Evolutionary conservation across 768 basidiomycete genomes (phyloP).

Genomic region (Sarcomyxa edulis): DNA sequence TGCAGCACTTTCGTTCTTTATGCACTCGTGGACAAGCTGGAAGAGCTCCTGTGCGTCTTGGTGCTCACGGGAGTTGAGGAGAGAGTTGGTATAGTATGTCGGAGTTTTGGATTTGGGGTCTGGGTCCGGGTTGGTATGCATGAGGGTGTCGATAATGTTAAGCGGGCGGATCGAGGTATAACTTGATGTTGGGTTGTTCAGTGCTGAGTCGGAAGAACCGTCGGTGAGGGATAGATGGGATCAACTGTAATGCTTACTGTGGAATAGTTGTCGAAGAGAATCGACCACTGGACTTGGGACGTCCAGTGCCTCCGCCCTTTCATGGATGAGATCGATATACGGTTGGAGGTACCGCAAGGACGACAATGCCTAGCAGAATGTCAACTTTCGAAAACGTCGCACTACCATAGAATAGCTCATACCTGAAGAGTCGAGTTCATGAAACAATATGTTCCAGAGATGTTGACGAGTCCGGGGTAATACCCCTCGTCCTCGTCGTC

Average conservation of each 20-base stretch:
- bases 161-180: conserved; percentile 66
- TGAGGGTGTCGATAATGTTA: conserved; percentile 66
- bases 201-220: conserved; percentile 31
- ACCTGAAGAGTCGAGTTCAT: conserved; percentile 96
- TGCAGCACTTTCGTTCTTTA: conserved; percentile 77
- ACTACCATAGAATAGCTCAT: conserved; percentile 13
- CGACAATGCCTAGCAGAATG: conserved; percentile 82
- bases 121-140: conserved; percentile 45
- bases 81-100: conserved; percentile 51
- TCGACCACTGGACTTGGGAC: conserved; percentile 86
- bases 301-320: conserved; percentile 73
- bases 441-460: conserved; percentile 95
- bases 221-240: conserved; percentile 1
- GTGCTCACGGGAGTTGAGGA: conserved; percentile 88
- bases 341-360: conserved; percentile 80
- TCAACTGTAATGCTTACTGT: conserved; percentile 38
- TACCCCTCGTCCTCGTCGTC: conserved; percentile 35
- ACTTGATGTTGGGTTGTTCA: conserved; percentile 57
- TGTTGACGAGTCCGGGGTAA: conserved; percentile 91
- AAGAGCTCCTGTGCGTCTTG: conserved; percentile 99
- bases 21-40: conserved; percentile 83
- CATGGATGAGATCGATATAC: conserved; percentile 70
- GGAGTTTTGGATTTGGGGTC: too few relatives aligned
- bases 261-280: conserved; percentile 65
- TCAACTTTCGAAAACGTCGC: background rate